Conservation (phyloP, 2,329 filamentous ascomycete species). For the Hypoxylon sp. region DNA sequence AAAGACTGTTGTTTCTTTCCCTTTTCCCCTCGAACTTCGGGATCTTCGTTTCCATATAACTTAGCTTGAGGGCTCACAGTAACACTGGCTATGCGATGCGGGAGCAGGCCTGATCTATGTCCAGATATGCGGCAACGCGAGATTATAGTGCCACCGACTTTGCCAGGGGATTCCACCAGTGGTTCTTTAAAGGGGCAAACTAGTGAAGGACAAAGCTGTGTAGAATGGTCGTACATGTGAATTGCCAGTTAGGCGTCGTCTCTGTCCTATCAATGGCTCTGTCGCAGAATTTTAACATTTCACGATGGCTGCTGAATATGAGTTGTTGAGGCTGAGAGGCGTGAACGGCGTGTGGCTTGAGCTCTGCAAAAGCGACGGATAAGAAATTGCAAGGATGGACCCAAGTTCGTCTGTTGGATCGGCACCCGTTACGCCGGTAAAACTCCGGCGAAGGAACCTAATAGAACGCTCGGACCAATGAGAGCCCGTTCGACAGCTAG, state of each 20-base stretch:
- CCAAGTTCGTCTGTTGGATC: slow-evolving; percentile 4
- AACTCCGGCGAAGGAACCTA: slow-evolving; percentile 1
- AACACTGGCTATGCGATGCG: neutral
- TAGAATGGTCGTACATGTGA: neutral
- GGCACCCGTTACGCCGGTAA: slow-evolving; percentile 2
- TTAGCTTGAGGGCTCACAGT: neutral
- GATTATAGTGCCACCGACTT: neutral
- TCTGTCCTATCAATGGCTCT: neutral
- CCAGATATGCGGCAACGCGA: neutral
- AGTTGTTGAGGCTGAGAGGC: slow-evolving; percentile 19
- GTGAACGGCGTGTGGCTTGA: slow-evolving; percentile 15
- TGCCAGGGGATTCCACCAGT: neutral
- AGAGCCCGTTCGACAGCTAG: neutral
- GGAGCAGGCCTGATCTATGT: neutral
- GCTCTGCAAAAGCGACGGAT: slow-evolving; percentile 5
- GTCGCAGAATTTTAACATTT: slow-evolving; percentile 4
- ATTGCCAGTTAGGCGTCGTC: neutral
- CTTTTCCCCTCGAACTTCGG: neutral
- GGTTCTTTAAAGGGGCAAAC: neutral
- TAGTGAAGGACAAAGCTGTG: neutral
- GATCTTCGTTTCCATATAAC: neutral
- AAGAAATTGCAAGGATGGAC: too few relatives aligned
- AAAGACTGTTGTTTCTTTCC: neutral
- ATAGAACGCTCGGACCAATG: slow-evolving; percentile 10
- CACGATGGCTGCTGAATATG: slow-evolving; percentile 10